Base-by-base conservation (phyloP, 2,329 filamentous ascomycete species). In the Fusarium fujikuroi region DNA sequence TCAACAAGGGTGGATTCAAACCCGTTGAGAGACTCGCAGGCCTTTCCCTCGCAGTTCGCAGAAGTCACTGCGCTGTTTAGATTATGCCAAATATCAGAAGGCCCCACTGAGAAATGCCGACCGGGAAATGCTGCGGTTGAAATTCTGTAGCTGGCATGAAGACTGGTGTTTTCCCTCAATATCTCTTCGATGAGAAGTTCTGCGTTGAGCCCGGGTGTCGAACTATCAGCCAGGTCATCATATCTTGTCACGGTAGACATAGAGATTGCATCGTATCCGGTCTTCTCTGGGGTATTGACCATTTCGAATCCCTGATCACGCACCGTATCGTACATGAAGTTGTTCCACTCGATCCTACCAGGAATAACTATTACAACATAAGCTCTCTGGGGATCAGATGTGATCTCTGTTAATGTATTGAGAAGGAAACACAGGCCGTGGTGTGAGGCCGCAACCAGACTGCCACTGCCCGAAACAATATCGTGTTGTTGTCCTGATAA, bases 51-150 rank as follows among this genome's bases (percentile, higher is more conserved):
- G 8, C 19, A 49, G 2, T 21, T 49, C 3, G 1, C 9, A n/a
- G 19, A 14, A 11, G 25, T 49, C 4, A n/a, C n/a, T 1, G 46
- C 19, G 0, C 0, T 0, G 0, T 5, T 32, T 6, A 49, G 19
- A 1, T 0, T n/a, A 0, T 10, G 0, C 46, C 46, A 49, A 18
- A 49, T 49, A 3, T n/a, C 11, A 11, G 19, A 3, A 0, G 19
- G 5, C 0, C 28, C 4, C 5, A 21, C 0, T 16, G 1, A 2
- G 18, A 47, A 30, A 30, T 47, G 1, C 4, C 1, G 44, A 15
- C 5, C 14, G 0, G 46, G 46, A 4, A 18, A 32, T 9, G 2
- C 21, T n/a, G 46, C 6, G 2, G 0, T n/a, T 11, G 19, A 11
- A 9, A 18, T 0, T n/a, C 46, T 9, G 28, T 49, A 49, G 2